Evolutionary conservation across 768 basidiomycete genomes (phyloP).

Genomic region (Rhodotorula diobovata): DNA sequence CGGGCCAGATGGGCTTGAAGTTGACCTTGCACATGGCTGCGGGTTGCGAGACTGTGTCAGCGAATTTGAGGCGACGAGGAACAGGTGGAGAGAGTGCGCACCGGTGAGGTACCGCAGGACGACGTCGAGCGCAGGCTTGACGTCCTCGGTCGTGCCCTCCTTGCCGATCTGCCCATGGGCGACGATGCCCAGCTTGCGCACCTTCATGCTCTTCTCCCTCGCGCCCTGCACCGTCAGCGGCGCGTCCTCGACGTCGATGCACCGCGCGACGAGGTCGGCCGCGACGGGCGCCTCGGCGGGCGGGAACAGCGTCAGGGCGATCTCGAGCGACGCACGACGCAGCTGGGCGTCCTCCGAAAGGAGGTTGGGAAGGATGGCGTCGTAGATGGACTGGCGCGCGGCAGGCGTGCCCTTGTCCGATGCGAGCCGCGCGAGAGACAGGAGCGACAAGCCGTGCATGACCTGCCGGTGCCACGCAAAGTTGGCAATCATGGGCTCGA

Average conservation of each 20-base stretch:
- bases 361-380: conserved; percentile 56
- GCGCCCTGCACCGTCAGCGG: conserved; percentile 72
- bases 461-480: conserved; percentile 40
- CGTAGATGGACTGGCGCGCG: conserved; percentile 51
- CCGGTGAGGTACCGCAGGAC: conserved; percentile 70
- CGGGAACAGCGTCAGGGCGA: conserved; percentile 52
- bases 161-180: conserved; percentile 50
- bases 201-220: conserved; percentile 74
- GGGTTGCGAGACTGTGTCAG: not conserved
- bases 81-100: conserved; percentile 44
- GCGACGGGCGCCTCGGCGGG: conserved; percentile 54
- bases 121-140: conserved; percentile 58
- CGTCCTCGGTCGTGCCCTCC: conserved; percentile 53
- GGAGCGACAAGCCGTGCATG: conserved; percentile 30
- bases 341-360: conserved; percentile 67
- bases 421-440: conserved; percentile 23
- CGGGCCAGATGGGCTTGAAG: conserved; percentile 81
- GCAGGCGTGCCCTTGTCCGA: conserved; percentile 18
- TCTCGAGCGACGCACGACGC: conserved; percentile 61
- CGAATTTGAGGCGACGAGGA: too few relatives aligned
- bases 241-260: conserved; percentile 75
- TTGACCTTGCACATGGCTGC: conserved; percentile 89
- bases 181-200: conserved; percentile 61
- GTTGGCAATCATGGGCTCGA: conserved; percentile 34
- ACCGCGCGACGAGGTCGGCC: conserved; percentile 50